phyloP scores from a whole-genome alignment of 257 asterid genomes.

The Ilex aquifolium region DNA sequence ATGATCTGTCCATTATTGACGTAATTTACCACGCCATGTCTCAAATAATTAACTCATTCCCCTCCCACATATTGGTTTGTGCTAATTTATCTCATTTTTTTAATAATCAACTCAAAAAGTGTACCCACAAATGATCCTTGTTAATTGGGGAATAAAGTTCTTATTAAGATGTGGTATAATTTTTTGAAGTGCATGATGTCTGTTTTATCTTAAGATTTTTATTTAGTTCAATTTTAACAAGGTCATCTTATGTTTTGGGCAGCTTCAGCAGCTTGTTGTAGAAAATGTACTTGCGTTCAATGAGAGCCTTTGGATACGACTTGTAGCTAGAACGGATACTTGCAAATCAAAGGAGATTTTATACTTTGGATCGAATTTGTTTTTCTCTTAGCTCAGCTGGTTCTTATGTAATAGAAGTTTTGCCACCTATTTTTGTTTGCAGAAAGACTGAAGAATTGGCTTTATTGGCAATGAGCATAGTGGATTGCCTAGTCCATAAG shows the following conservation, averaged over 20 bases:
- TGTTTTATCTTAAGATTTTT: too few relatives aligned
- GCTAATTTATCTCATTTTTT: too few relatives aligned
- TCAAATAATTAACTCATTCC: too few relatives aligned
- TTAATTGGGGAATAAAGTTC: too few relatives aligned
- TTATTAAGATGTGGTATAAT: background rate
- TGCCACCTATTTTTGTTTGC: constrained; percentile 20
- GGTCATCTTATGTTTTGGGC: constrained; percentile 8
- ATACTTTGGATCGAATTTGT: constrained; percentile 18
- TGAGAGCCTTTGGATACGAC: constrained; percentile 87
- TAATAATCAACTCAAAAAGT: too few relatives aligned
- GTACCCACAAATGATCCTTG: too few relatives aligned
- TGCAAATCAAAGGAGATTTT: constrained; percentile 85
- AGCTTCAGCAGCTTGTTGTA: constrained; percentile 78
- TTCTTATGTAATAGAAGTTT: constrained; percentile 15
- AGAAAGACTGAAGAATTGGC: constrained; percentile 96
- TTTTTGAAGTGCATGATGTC: background rate
- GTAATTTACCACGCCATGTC: too few relatives aligned
- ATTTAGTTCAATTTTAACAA: too few relatives aligned
- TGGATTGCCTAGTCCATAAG: constrained; percentile 79
- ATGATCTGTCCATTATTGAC: too few relatives aligned
- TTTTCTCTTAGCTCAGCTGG: constrained; percentile 5
- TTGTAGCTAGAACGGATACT: constrained; percentile 86
- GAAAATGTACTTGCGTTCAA: constrained; percentile 93
- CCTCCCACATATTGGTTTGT: too few relatives aligned
- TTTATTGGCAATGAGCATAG: constrained; percentile 57